phyloP scores from a whole-genome alignment of 768 basidiomycete species.

The Suillus weaverae region DNA sequence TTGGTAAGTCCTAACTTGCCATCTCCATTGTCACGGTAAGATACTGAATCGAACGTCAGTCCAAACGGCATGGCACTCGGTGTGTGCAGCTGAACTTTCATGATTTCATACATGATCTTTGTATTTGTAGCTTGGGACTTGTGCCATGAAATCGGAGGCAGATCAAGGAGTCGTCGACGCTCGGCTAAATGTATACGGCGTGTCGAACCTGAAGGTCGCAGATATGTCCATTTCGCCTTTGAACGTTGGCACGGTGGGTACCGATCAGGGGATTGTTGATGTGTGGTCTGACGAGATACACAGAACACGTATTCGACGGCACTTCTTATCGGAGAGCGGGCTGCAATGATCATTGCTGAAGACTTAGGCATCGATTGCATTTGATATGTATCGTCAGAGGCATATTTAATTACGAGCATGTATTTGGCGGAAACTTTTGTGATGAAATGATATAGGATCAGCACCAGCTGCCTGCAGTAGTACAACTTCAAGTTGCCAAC shows the following conservation, averaged over 20 bases:
- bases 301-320: constrained; percentile 27
- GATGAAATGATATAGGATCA: too few relatives aligned
- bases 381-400: constrained; percentile 24
- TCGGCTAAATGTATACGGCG: constrained; percentile 62
- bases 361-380: constrained; percentile 20
- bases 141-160: constrained; percentile 63
- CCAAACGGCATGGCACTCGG: constrained; percentile 35
- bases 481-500: too few relatives aligned
- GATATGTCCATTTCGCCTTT: constrained; percentile 45
- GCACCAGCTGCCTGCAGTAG: too few relatives aligned
- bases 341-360: constrained; percentile 18
- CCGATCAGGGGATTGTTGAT: background rate
- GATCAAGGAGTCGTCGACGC: constrained; percentile 62
- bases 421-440: background rate
- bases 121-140: constrained; percentile 53
- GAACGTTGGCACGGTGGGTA: constrained; percentile 36
- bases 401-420: too few relatives aligned
- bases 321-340: constrained; percentile 28
- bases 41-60: constrained; percentile 17
- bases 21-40: background rate
- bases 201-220: constrained; percentile 57
- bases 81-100: constrained; percentile 7
- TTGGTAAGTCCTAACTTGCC: constrained; percentile 13
- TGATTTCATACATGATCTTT: background rate
- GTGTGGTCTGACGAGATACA: background rate